Conservation (phyloP, 768 basidiomycete genomes). For the Exsudoporus frostii region DNA sequence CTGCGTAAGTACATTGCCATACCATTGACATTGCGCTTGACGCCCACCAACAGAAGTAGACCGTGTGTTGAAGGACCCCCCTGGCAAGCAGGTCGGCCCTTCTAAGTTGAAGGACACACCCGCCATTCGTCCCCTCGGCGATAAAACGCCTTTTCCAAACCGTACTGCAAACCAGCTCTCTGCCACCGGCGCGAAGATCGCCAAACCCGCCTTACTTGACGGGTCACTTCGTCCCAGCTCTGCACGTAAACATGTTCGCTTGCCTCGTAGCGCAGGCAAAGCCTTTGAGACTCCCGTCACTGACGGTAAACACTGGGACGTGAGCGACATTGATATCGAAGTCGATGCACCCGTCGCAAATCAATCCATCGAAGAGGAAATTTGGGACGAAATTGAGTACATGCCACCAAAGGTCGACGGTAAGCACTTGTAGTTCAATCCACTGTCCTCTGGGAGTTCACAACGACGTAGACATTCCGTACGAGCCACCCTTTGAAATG, state of each 20-base stretch:
- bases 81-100: conserved; percentile 27
- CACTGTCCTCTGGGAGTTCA: neutral
- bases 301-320: conserved; percentile 71
- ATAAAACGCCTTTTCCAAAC: conserved; percentile 78
- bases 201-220: conserved; percentile 39
- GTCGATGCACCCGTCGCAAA: conserved; percentile 22
- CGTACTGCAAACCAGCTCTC: conserved; percentile 37
- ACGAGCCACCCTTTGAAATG: conserved; percentile 46
- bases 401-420: conserved; percentile 53
- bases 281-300: conserved; percentile 66
- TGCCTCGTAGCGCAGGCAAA: conserved; percentile 47
- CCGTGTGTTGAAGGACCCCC: conserved; percentile 16
- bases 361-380: conserved; percentile 29
- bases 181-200: conserved; percentile 35
- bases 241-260: conserved; percentile 58
- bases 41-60: conserved; percentile 17
- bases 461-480: conserved; percentile 35
- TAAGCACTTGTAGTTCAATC: conserved; percentile 26
- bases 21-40: neutral
- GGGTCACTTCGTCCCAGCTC: conserved; percentile 63
- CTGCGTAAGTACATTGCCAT: conserved; percentile 22
- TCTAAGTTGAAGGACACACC: conserved; percentile 25
- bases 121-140: conserved; percentile 52
- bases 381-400: conserved; percentile 50
- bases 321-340: conserved; percentile 53